These are phyloP conservation scores for Bryum argenteum DNA, from an alignment of 225 moss, liverwort and hornwort genomes.

Conservation along the genomic window DNA sequence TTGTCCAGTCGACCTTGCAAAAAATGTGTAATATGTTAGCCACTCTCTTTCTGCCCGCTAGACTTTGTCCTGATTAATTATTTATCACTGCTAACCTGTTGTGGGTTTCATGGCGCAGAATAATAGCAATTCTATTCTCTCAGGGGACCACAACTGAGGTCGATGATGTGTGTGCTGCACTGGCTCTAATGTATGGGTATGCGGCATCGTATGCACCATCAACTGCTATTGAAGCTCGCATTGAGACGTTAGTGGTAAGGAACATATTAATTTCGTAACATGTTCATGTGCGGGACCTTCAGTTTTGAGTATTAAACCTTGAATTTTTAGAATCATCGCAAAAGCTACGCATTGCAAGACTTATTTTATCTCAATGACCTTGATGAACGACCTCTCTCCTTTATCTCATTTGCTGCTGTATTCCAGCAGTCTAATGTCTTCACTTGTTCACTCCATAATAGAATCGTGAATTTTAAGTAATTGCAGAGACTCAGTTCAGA, in stretches of 20 bases:
- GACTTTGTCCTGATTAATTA: not conserved
- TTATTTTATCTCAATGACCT: conserved; percentile 16
- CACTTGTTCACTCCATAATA: conserved; percentile 6
- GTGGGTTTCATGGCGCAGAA: conserved; percentile 50
- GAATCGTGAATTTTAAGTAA: conserved; percentile 1
- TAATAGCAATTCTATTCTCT: conserved; percentile 70
- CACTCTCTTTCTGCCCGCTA: conserved; percentile 25
- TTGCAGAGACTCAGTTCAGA: not conserved
- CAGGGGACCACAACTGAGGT: conserved; percentile 79
- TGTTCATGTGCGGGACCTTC: conserved; percentile 3
- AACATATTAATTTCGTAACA: not conserved
- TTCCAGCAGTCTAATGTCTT: not conserved
- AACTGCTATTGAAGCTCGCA: conserved; percentile 96
- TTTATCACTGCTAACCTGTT: conserved; percentile 30
- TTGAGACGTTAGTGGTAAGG: conserved; percentile 97
- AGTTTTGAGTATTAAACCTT: conserved; percentile 16
- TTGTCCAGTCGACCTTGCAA: conserved; percentile 17
- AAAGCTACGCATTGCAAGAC: conserved; percentile 1
- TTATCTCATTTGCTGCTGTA: conserved; percentile 19
- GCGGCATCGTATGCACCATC: conserved; percentile 98
- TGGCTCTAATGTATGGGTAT: conserved; percentile 99
- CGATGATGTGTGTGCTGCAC: conserved; percentile 97
- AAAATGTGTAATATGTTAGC: conserved; percentile 13
- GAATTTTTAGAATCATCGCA: conserved; percentile 5
- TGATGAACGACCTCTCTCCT: not conserved